phyloP scores from a whole-genome alignment of 257 asterid genomes.

The Salvia hispanica region DNA sequence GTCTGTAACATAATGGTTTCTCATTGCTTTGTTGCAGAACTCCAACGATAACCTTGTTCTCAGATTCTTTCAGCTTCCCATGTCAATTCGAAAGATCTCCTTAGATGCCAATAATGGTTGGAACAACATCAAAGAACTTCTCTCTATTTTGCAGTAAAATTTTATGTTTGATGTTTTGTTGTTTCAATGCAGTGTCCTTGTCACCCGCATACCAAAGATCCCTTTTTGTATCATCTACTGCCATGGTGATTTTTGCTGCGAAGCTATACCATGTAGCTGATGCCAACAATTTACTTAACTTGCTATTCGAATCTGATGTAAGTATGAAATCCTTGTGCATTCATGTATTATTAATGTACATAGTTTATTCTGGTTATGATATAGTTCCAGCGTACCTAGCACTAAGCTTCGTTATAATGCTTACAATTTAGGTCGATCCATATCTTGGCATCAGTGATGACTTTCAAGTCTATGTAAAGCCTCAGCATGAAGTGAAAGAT shows the following conservation, averaged over 20 bases:
- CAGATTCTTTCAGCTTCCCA: conserved; percentile 80
- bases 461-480: conserved; percentile 74
- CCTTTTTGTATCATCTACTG: conserved; percentile 73
- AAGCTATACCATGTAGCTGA: conserved; percentile 69
- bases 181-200: conserved; percentile 55
- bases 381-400: not conserved
- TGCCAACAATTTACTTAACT: conserved; percentile 50
- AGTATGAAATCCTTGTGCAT: conserved; percentile 39
- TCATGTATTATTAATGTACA: conserved; percentile 6
- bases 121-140: conserved; percentile 15
- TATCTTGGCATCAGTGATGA: conserved; percentile 79
- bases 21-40: conserved; percentile 56
- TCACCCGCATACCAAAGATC: conserved; percentile 72
- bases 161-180: conserved; percentile 25
- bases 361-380: conserved; percentile 6
- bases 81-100: conserved; percentile 72
- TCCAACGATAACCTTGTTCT: conserved; percentile 50
- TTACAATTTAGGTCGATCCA: conserved; percentile 69
- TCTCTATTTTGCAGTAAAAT: not conserved
- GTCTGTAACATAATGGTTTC: conserved; percentile 10
- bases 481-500: conserved; percentile 51
- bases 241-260: conserved; percentile 75
- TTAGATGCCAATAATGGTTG: conserved; percentile 64
- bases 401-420: conserved; percentile 14
- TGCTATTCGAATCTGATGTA: conserved; percentile 63